Conservation (phyloP, 768 basidiomycete genomes). For the Megacollybia marginata region DNA sequence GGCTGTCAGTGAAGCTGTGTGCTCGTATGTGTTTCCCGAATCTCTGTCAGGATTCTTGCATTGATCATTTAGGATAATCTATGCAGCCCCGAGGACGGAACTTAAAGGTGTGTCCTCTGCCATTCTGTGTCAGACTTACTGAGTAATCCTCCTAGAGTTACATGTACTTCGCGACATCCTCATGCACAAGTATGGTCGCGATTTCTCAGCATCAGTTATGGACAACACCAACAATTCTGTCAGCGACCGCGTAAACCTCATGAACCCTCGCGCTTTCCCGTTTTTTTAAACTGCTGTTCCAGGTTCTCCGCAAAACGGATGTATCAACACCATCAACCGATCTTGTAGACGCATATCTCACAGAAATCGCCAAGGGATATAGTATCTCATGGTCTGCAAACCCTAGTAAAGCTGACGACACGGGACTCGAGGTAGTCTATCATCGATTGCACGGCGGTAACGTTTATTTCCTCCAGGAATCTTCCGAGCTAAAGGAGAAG, state of each 20-base stretch:
- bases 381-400: constrained; percentile 59
- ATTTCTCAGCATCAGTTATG: constrained; percentile 80
- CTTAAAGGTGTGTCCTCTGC: constrained; percentile 57
- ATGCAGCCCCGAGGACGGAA: constrained; percentile 88
- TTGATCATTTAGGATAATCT: constrained; percentile 52
- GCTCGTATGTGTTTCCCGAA: constrained; percentile 18
- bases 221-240: constrained; percentile 81
- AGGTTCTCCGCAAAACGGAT: constrained; percentile 73
- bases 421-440: constrained; percentile 9
- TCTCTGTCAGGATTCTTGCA: not conserved
- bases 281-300: constrained; percentile 2
- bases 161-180: constrained; percentile 88
- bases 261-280: not conserved
- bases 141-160: constrained; percentile 50
- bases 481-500: too few relatives aligned
- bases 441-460: too few relatives aligned
- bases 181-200: constrained; percentile 93
- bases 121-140: not conserved
- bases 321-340: constrained; percentile 59
- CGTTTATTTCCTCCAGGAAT: too few relatives aligned
- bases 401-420: constrained; percentile 17
- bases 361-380: constrained; percentile 87
- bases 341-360: constrained; percentile 82
- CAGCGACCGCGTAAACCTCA: constrained; percentile 57
- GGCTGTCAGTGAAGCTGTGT: constrained; percentile 80